Percentiles rank a stretch among this genome's conserved stretches.
Evolutionary conservation across 1,284 basidiomycete species (phyloP).

Genomic region (Rhodofomes roseus): DNA sequence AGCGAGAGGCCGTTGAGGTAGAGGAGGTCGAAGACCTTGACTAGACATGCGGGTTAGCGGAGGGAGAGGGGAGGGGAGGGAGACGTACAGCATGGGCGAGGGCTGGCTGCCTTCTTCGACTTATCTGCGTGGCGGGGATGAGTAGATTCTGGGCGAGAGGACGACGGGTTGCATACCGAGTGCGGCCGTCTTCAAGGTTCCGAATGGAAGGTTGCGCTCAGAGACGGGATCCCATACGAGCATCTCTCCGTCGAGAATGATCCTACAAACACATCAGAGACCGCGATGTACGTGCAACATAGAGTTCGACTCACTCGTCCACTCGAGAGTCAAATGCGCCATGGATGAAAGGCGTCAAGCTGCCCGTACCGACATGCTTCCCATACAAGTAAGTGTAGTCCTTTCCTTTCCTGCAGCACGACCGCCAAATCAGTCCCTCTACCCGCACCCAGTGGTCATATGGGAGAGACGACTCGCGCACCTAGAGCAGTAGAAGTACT

Average conservation of each 20-base stretch:
- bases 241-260: slow-evolving; percentile 96
- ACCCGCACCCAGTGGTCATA: not conserved
- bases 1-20: slow-evolving; percentile 79
- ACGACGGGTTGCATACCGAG: slow-evolving; percentile 42
- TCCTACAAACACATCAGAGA: slow-evolving; percentile 40
- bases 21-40: slow-evolving; percentile 92
- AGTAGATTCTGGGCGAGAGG: not conserved
- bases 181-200: slow-evolving; percentile 87
- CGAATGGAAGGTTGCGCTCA: slow-evolving; percentile 85
- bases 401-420: slow-evolving; percentile 73
- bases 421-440: not conserved
- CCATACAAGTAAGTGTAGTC: slow-evolving; percentile 94
- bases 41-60: slow-evolving; percentile 36
- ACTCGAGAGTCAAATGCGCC: slow-evolving; percentile 71
- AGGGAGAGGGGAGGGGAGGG: not conserved
- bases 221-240: slow-evolving; percentile 91
- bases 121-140: slow-evolving; percentile 48
- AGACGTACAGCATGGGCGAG: slow-evolving; percentile 85
- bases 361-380: slow-evolving; percentile 73
- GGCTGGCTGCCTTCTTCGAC: slow-evolving; percentile 64
- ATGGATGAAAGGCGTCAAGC: slow-evolving; percentile 82
- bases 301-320: slow-evolving; percentile 63
- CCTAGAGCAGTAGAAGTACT: slow-evolving; percentile 92
- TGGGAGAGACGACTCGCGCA: slow-evolving; percentile 22
- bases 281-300: not conserved